phyloP scores from a whole-genome alignment of 2,329 filamentous ascomycete species.

The Curvularia sp. region DNA sequence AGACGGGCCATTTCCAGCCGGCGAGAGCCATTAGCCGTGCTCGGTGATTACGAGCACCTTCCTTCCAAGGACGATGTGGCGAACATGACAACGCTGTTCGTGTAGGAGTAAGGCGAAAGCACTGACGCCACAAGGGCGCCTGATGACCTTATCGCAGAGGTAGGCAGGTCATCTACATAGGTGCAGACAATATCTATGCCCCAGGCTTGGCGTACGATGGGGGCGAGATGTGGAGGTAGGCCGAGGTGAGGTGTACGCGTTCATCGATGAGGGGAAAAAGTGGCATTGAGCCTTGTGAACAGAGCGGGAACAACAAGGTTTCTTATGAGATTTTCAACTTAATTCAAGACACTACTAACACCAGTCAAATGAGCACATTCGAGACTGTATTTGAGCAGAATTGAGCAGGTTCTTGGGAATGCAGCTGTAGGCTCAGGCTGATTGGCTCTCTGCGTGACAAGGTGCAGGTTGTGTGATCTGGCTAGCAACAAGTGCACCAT shows the following conservation, averaged over 20 bases:
- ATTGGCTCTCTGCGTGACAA: conserved; percentile 11
- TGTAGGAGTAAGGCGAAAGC: neutral
- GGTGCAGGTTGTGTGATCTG: conserved; percentile 6
- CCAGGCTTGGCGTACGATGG: conserved; percentile 15
- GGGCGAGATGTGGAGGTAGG: conserved; percentile 1
- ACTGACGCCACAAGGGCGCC: neutral
- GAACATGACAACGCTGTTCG: neutral
- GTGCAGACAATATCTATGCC: conserved; percentile 7
- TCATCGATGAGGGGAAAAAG: neutral
- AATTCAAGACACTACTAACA: neutral
- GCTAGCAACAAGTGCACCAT: conserved; percentile 3
- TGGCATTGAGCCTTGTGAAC: neutral
- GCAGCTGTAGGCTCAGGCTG: neutral
- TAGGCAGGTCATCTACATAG: too few species aligned
- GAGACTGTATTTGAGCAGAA: conserved; percentile 11
- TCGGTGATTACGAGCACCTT: conserved; percentile 3
- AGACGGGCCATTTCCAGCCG: conserved; percentile 11
- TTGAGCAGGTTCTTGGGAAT: conserved; percentile 18
- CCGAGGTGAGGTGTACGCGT: neutral
- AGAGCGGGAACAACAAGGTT: neutral
- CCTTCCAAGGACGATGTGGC: neutral
- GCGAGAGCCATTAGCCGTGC: conserved; percentile 2
- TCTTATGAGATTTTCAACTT: conserved; percentile 8
- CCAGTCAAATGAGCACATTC: conserved; percentile 1
- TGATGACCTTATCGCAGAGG: conserved; percentile 14